Percentiles rank a stretch among this genome's conserved stretches.
Evolutionary conservation across 2,329 filamentous ascomycete species (phyloP).

Genomic region (Teratosphaeria gauchensis): DNA sequence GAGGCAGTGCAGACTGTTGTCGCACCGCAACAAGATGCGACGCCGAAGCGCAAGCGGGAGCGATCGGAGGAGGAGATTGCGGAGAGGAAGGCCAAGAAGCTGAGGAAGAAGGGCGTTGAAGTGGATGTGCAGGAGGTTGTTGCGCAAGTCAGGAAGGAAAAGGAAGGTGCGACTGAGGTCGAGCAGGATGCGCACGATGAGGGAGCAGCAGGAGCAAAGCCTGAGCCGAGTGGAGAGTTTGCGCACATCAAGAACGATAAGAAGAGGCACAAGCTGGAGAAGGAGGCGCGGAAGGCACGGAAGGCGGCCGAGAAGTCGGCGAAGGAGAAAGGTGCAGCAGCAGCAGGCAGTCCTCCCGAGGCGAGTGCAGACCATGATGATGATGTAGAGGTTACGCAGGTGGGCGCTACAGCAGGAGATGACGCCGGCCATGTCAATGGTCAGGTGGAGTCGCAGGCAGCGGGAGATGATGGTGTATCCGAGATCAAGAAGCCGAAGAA

Average conservation of each 20-base stretch:
- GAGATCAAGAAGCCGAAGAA: slow-evolving; percentile 42
- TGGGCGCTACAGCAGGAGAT: background rate
- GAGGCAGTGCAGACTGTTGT: background rate
- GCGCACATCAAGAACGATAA: slow-evolving; percentile 20
- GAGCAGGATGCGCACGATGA: slow-evolving; percentile 3
- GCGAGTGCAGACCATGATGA: background rate
- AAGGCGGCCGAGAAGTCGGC: slow-evolving; percentile 12
- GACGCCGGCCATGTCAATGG: background rate
- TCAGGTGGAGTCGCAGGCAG: background rate
- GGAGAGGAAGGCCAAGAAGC: slow-evolving; percentile 23
- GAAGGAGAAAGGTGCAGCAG: background rate
- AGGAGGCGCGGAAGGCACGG: slow-evolving; percentile 22
- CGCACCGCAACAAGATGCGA: background rate
- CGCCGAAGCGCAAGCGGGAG: slow-evolving; percentile 25
- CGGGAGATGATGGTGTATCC: background rate
- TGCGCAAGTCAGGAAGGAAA: background rate
- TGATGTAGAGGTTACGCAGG: background rate
- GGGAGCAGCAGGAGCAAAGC: slow-evolving; percentile 4
- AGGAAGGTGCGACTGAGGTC: background rate
- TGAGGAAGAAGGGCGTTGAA: slow-evolving; percentile 19
- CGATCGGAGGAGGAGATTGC: slow-evolving; percentile 21
- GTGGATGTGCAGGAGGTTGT: background rate
- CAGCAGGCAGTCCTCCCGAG: background rate
- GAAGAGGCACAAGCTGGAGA: slow-evolving; percentile 26
- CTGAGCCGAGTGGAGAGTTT: slow-evolving; percentile 12